Conservation (phyloP, 345 rosid genomes). For the Salix viminalis region DNA sequence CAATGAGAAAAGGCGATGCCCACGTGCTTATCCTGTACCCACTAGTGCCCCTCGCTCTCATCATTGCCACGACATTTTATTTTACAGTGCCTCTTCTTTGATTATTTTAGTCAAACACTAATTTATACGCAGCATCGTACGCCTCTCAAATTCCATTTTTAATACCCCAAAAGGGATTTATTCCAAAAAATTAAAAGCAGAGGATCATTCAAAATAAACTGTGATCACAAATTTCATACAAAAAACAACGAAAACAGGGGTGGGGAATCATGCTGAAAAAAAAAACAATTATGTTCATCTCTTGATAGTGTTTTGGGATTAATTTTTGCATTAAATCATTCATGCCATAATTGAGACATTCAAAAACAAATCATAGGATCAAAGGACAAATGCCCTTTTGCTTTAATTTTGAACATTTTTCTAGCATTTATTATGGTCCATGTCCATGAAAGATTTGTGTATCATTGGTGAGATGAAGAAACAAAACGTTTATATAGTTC, state of each 20-base stretch:
- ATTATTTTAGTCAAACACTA: constrained; percentile 42
- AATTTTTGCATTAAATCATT: no score
- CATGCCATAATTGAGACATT: no score
- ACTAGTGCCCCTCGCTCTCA: constrained; percentile 55
- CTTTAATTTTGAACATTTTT: background rate
- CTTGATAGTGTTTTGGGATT: constrained; percentile 6
- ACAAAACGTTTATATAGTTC: background rate
- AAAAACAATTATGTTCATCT: constrained; percentile 16
- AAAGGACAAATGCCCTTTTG: constrained; percentile 18
- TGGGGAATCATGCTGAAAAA: background rate
- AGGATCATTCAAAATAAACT: background rate
- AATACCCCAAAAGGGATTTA: background rate
- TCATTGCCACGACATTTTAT: constrained; percentile 49
- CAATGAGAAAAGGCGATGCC: constrained; percentile 53
- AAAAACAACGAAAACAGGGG: background rate
- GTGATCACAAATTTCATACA: no score
- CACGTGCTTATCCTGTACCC: constrained; percentile 88
- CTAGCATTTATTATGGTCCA: constrained; percentile 33
- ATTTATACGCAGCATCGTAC: constrained; percentile 33
- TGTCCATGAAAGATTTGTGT: constrained; percentile 8
- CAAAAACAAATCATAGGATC: no score
- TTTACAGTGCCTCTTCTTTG: constrained; percentile 13
- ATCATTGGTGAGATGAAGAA: constrained; percentile 24
- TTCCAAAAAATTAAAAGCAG: background rate
- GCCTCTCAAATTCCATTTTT: constrained; percentile 14